These are phyloP conservation scores for Thoreauomyces humboldtii DNA, from an alignment of 192 early-diverging fungal species.

Conservation along the genomic window DNA sequence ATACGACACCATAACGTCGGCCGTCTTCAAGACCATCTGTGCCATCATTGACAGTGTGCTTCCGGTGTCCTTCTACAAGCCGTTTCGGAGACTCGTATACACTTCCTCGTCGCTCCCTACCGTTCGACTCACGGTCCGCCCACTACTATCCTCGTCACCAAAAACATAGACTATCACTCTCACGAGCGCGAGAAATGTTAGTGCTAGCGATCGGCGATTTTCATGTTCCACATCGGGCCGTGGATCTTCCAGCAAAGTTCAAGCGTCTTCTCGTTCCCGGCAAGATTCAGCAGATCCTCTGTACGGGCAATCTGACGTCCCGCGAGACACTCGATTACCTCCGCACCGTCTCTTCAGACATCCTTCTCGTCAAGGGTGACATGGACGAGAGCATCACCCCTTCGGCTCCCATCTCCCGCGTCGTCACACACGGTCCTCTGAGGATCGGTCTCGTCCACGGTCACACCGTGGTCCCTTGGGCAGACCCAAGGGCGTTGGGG, in stretches of 20 bases:
- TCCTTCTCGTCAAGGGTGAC: slow-evolving; percentile 78
- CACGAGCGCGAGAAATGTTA: no score
- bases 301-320: slow-evolving; percentile 85
- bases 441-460: slow-evolving; percentile 75
- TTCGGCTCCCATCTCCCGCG: slow-evolving; percentile 33
- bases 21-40: no score
- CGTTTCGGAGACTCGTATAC: no score
- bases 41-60: no score
- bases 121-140: no score
- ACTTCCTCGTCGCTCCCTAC: no score
- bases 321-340: slow-evolving; percentile 86
- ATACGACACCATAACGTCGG: no score
- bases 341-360: slow-evolving; percentile 72
- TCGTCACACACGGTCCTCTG: slow-evolving; percentile 52
- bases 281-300: slow-evolving; percentile 94
- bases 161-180: no score
- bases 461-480: slow-evolving; percentile 80
- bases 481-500: slow-evolving; percentile 31
- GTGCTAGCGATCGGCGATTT: slow-evolving; percentile 91
- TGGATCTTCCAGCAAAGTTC: slow-evolving; percentile 88
- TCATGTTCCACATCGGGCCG: slow-evolving; percentile 89
- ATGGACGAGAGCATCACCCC: slow-evolving; percentile 54
- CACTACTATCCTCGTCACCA: no score
- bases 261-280: slow-evolving; percentile 87
- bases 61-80: no score